A percentile compares a stretch with the other conserved stretches of the same genome.
Evolutionary conservation across 1,284 basidiomycete genomes (phyloP).

Genomic region (Phenoliferia sp.): DNA sequence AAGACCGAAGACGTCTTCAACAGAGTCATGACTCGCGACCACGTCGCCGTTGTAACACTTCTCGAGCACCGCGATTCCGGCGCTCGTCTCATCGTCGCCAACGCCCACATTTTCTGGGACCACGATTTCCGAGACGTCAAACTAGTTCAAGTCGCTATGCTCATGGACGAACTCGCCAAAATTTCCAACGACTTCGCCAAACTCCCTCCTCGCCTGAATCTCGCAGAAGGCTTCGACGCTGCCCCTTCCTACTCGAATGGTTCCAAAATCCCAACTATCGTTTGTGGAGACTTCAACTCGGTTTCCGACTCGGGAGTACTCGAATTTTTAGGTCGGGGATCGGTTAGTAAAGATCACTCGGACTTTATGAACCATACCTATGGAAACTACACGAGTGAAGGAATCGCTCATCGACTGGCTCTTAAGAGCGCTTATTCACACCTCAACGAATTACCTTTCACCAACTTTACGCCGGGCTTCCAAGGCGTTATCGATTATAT

Average conservation of each 20-base stretch:
- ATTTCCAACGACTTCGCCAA: slow-evolving; percentile 77
- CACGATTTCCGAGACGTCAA: slow-evolving; percentile 93
- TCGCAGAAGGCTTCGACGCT: slow-evolving; percentile 41
- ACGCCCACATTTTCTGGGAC: slow-evolving; percentile 93
- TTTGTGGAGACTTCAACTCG: slow-evolving; percentile 96
- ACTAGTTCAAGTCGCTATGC: slow-evolving; percentile 86
- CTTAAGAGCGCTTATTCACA: slow-evolving; percentile 79
- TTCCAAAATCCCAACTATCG: slow-evolving; percentile 81
- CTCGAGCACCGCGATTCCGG: slow-evolving; percentile 84
- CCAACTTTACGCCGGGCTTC: slow-evolving; percentile 75
- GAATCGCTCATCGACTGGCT: slow-evolving; percentile 70
- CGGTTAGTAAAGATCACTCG: slow-evolving; percentile 63
- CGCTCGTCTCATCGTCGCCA: slow-evolving; percentile 80
- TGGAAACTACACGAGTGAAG: slow-evolving; percentile 87
- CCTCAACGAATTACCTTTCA: slow-evolving; percentile 59
- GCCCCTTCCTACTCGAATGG: slow-evolving; percentile 70
- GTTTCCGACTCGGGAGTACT: slow-evolving; percentile 82
- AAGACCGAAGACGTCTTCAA: slow-evolving; percentile 99
- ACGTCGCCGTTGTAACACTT: slow-evolving; percentile 82
- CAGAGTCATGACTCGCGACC: slow-evolving; percentile 91
- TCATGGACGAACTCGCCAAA: slow-evolving; percentile 91
- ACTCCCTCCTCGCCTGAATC: slow-evolving; percentile 62
- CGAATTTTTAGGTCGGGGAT: slow-evolving; percentile 77
- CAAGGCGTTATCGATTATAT: slow-evolving; percentile 78
- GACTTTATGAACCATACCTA: slow-evolving; percentile 93